These are phyloP conservation scores for Blastosporella zonata DNA, from an alignment of 1,284 basidiomycete genomes.

Conservation along the genomic window DNA sequence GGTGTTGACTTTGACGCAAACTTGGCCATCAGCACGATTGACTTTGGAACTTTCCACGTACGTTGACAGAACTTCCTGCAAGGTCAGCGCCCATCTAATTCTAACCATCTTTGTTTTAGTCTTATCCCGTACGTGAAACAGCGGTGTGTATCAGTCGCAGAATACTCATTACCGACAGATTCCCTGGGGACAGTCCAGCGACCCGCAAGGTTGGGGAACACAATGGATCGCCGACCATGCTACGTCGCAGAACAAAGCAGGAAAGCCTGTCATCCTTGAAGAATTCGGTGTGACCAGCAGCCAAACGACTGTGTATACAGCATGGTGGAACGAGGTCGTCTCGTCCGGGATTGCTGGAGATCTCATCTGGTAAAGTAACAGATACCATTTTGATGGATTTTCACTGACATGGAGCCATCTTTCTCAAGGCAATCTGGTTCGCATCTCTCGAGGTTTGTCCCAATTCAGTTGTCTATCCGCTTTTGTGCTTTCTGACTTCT, in stretches of 20 bases:
- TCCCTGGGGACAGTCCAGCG: constrained; percentile 43
- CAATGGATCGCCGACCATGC: constrained; percentile 60
- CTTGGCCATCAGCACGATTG: constrained; percentile 53
- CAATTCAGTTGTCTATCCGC: constrained; percentile 20
- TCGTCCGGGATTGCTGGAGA: constrained; percentile 55
- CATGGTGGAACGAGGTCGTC: constrained; percentile 50
- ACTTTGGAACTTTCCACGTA: constrained; percentile 67
- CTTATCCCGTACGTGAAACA: constrained; percentile 36
- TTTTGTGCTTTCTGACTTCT: constrained; percentile 14
- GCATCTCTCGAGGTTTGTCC: constrained; percentile 31
- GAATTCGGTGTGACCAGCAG: constrained; percentile 48
- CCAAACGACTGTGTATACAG: constrained; percentile 44
- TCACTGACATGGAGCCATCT: not conserved
- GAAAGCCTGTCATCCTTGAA: constrained; percentile 57
- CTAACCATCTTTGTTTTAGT: constrained; percentile 26
- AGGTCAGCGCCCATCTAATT: not conserved
- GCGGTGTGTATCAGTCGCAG: not conserved
- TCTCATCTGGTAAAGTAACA: constrained; percentile 45
- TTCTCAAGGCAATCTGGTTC: constrained; percentile 40
- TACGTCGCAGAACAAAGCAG: constrained; percentile 41
- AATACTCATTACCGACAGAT: constrained; percentile 17
- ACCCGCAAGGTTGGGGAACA: constrained; percentile 41
- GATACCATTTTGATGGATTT: not conserved
- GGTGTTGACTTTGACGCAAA: constrained; percentile 64
- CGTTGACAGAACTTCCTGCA: constrained; percentile 18